phyloP scores from a whole-genome alignment of 768 basidiomycete genomes.

The Leccinum disarticulatum region DNA sequence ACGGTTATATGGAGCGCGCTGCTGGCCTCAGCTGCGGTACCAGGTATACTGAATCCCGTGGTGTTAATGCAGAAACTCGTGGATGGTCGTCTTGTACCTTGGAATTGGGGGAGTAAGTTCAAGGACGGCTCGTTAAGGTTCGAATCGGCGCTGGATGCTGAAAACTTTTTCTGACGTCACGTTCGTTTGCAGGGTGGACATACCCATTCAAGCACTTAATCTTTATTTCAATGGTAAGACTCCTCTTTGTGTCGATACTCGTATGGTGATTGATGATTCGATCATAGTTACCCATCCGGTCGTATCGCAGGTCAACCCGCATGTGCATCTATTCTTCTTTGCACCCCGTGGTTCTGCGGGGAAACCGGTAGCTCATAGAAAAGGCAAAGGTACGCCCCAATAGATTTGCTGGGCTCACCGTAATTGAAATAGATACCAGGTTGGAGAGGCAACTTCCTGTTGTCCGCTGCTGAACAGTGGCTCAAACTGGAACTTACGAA shows the following conservation, averaged over 20 bases:
- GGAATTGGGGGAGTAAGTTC: constrained; percentile 94
- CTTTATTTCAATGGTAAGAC: constrained; percentile 79
- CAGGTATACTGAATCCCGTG: constrained; percentile 93
- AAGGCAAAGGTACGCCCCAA: constrained; percentile 69
- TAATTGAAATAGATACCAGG: constrained; percentile 41
- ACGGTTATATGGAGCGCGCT: constrained; percentile 80
- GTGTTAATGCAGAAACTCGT: constrained; percentile 90
- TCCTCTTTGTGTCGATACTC: background rate
- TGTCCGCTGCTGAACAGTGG: constrained; percentile 93
- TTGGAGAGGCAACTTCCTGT: constrained; percentile 92
- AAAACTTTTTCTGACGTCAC: background rate
- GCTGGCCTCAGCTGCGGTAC: constrained; percentile 90
- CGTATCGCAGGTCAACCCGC: constrained; percentile 91
- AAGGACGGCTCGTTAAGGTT: constrained; percentile 90
- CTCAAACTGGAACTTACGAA: constrained; percentile 94
- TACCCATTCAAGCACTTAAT: constrained; percentile 86
- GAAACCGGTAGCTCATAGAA: constrained; percentile 90
- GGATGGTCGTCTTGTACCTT: constrained; percentile 79
- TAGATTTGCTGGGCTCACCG: background rate
- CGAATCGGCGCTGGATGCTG: constrained; percentile 6
- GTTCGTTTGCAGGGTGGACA: constrained; percentile 69
- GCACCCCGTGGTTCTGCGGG: constrained; percentile 87
- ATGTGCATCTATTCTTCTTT: constrained; percentile 94
- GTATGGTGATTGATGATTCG: constrained; percentile 1
- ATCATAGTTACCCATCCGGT: constrained; percentile 81